phyloP scores from a whole-genome alignment of 306 rosid species.

The Prunus mongolica region DNA sequence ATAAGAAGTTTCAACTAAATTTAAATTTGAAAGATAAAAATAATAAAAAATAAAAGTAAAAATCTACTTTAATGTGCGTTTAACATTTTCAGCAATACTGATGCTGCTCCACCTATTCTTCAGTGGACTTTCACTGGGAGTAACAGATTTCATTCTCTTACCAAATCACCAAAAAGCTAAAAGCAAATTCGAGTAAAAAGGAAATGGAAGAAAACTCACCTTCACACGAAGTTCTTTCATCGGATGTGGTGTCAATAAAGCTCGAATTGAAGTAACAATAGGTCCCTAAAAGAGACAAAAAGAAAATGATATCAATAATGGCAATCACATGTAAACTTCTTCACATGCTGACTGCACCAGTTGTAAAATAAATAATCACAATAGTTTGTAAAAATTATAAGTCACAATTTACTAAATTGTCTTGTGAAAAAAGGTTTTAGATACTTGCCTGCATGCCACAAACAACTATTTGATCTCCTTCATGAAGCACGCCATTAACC shows the following conservation, averaged over 20 bases:
- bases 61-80: neutral
- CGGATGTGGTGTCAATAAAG: constrained; percentile 93
- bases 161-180: neutral
- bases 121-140: neutral
- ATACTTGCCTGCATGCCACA: constrained; percentile 89
- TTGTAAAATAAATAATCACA: neutral
- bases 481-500: constrained; percentile 94
- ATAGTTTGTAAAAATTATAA: constrained; percentile 12
- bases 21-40: neutral
- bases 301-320: neutral
- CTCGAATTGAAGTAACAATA: constrained; percentile 84
- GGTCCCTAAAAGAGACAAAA: constrained; percentile 56
- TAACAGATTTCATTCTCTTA: neutral
- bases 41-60: too few relatives aligned
- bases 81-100: neutral
- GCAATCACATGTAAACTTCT: neutral
- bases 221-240: constrained; percentile 97
- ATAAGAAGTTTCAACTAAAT: neutral
- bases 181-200: neutral
- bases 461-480: constrained; percentile 97
- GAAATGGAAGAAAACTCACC: constrained; percentile 37
- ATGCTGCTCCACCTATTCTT: neutral
- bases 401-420: neutral
- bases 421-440: constrained; percentile 12
- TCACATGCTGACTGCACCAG: neutral